Evolutionary conservation across 352 stramenopile species (phyloP), one percentile per base, ranked within the genome.

Genomic region (Phytophthora agathidicida): DNA sequence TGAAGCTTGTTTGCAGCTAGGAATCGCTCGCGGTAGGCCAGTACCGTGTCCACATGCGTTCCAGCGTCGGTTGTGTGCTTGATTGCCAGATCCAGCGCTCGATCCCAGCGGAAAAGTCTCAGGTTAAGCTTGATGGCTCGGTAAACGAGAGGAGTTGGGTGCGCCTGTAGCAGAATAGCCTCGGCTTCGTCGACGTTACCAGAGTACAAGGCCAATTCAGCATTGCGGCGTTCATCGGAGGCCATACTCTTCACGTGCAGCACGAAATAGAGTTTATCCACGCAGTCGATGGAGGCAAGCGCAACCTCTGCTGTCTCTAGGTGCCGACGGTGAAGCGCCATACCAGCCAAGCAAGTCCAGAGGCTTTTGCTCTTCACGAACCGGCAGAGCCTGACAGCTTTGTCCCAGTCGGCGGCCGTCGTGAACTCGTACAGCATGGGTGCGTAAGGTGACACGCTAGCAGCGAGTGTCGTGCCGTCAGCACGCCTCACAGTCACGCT

Each of bases 241-340:
- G 75, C 66, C 24, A 97, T 62, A 16, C 73, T 84, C 72, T 96
- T 96, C 20, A 97, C 84, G 55, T 97, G 78, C 16, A 96, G 74
- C 33, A 98, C 75, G 45, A 96, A 98, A 71, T 97, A 89, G 16
- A 98, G 81, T 69, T 98, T 98, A 65, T 97, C 92, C n/a, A 98
- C 83, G 43, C 88, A 83, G 39, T 95, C 74, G 37, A 98, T 89
- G 11, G 91, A 91, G 5, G 92, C 91, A n/a, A 98, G 69, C 6
- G 89, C 82, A 53, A 97, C 90, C 60, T 98, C 94, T 2, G 93
- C 94, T 11, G 91, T 93, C 56, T 97, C 88, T 0, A 98, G 60
- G 65, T 98, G 93, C 5, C 78, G 83, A 11, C 75, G 76, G 28
- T 94, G 73, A 0, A 98, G 64, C 5, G 94, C 92, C 86, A 98